Evolutionary conservation across 2,329 filamentous ascomycete genomes (phyloP).

Genomic region (Aspergillus thermomutatus): DNA sequence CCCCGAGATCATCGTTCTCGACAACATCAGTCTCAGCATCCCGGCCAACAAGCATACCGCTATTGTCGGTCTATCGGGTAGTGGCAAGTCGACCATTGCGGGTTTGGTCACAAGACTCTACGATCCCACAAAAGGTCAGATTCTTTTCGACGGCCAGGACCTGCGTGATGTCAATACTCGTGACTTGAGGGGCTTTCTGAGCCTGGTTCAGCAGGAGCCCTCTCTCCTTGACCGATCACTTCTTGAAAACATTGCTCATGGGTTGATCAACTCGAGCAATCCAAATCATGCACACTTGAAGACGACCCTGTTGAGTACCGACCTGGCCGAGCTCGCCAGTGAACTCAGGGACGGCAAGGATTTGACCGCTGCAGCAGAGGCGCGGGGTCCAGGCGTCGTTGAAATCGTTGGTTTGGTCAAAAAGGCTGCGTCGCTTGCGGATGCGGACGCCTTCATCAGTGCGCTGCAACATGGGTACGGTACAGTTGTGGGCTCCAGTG

Average conservation of each 20-base stretch:
- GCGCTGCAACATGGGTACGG: constrained; percentile 74
- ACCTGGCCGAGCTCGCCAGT: constrained; percentile 45
- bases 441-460: constrained; percentile 64
- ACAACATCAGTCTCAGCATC: constrained; percentile 31
- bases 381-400: constrained; percentile 42
- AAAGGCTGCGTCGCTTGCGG: constrained; percentile 62
- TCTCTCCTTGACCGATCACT: constrained; percentile 80
- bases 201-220: constrained; percentile 60
- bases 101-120: constrained; percentile 72
- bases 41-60: constrained; percentile 50
- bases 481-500: constrained; percentile 79
- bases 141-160: constrained; percentile 38
- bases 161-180: constrained; percentile 33
- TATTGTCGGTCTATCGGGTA: constrained; percentile 70
- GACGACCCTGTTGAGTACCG: constrained; percentile 45
- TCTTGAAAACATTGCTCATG: constrained; percentile 69
- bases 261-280: constrained; percentile 42
- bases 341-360: constrained; percentile 49
- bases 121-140: constrained; percentile 39
- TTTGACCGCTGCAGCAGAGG: constrained; percentile 44
- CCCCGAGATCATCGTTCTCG: constrained; percentile 39
- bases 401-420: constrained; percentile 48
- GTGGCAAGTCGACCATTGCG: constrained; percentile 72
- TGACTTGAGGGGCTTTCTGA: constrained; percentile 21
- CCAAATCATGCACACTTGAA: constrained; percentile 48